These are phyloP conservation scores for Eimeria zaria DNA, from an alignment of 169 alveolate species.

Conservation along the genomic window DNA sequence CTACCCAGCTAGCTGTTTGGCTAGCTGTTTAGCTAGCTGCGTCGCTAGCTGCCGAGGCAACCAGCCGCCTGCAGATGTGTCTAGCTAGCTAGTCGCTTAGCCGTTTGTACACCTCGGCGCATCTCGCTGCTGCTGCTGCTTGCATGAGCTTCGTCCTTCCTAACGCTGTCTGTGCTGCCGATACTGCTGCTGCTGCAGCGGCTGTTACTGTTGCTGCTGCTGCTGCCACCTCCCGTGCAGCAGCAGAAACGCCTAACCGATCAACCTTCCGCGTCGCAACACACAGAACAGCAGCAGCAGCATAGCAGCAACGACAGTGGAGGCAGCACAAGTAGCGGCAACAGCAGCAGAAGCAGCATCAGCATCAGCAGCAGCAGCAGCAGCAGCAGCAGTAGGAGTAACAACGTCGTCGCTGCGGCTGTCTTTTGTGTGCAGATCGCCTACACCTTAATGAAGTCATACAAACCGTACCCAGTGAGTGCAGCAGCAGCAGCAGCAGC, in stretches of 20 bases:
- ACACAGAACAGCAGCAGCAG: conserved; percentile 3
- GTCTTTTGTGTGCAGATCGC: conserved; percentile 88
- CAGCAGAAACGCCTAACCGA: not conserved
- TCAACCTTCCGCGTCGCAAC: no score
- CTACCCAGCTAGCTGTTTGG: not conserved
- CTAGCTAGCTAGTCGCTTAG: not conserved
- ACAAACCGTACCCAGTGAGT: conserved; percentile 96
- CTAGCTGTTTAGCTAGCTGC: not conserved
- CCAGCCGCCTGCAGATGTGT: no score
- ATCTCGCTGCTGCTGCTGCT: not conserved
- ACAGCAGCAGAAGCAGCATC: not conserved
- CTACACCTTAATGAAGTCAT: conserved; percentile 97
- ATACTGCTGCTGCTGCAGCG: no score
- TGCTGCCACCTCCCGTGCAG: not conserved
- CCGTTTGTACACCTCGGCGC: not conserved
- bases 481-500: conserved; percentile 2
- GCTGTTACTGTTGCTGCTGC: no score
- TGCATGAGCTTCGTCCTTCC: not conserved
- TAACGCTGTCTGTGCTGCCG: no score
- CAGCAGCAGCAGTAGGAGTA: not conserved
- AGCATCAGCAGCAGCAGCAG: conserved; percentile 2
- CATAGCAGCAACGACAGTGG: no score
- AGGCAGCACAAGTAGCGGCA: no score
- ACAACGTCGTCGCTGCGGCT: not conserved
- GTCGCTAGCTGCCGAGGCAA: not conserved